Evolutionary conservation across 371 early-diverging fungal species (phyloP).

Genomic region (Phascolomyces articulosus): DNA sequence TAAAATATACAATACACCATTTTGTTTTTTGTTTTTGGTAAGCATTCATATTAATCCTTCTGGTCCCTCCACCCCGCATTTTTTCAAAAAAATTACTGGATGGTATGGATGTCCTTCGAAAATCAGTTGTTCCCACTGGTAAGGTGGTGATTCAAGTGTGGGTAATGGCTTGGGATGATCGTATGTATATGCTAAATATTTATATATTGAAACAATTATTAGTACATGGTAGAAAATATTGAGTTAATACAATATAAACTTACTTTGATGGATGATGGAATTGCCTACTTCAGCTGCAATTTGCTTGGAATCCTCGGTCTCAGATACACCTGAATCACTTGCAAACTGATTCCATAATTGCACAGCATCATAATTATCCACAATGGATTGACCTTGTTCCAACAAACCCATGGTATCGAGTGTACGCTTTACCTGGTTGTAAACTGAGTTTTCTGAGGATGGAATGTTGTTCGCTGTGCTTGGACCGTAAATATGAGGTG

Average conservation of each 20-base stretch:
- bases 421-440: not conserved
- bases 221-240: not conserved
- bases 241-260: constrained; percentile 1
- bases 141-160: constrained; percentile 41
- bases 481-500: constrained; percentile 34
- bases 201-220: not conserved
- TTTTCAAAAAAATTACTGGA: constrained; percentile 45
- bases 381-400: constrained; percentile 3
- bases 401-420: not conserved
- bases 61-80: no score
- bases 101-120: constrained; percentile 80
- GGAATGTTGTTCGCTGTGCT: not conserved
- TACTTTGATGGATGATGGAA: constrained; percentile 50
- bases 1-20: constrained; percentile 2
- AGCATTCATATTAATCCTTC: no score
- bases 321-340: constrained; percentile 29
- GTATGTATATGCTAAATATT: constrained; percentile 49
- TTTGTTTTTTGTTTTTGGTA: not conserved
- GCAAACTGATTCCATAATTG: constrained; percentile 42
- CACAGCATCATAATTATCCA: constrained; percentile 37
- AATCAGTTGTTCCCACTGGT: constrained; percentile 77
- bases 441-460: not conserved
- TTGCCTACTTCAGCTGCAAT: constrained; percentile 41
- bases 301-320: constrained; percentile 23
- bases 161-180: constrained; percentile 54